Evolutionary conservation across 352 stramenopile species (phyloP), one percentile per base, ranked within the genome.

Genomic region (Albugo candida): DNA sequence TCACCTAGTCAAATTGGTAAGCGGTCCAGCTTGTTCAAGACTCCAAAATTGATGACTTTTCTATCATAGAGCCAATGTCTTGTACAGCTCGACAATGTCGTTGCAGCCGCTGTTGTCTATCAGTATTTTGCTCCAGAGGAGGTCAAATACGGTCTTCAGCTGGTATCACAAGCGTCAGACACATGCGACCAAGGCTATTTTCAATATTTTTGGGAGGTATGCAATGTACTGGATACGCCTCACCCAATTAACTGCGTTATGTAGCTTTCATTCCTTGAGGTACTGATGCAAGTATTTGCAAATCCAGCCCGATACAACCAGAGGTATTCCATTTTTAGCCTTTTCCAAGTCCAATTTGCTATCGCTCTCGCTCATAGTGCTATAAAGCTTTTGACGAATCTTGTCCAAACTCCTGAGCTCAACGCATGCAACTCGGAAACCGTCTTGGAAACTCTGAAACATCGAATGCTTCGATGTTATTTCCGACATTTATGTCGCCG

Each of bases 151-250:
- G 77, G 77, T 1, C 63, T 89, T 21, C 77, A 74, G 27, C 81
- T 89, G 41, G 62, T 89, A 38, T 74, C 77, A 35, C 51, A 77
- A 18, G 52, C 73, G n/a, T 74, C 77, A 8, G 69, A 83, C 47
- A 63, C 61, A 6, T 74, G 86, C 51, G 72, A 86, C 46, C 58
- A 77, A 1, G 59, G 57, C 13, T 85, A 85, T 51, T 89, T 86
- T 46, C 77, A 89, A 69, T 86, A 85, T 54, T 85, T 86, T 59
- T 89, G 74, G 73, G 67, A 83, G 72, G 72, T 84, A 63, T 13
- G 53, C 44, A 19, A 18, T 35, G 18, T 14, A 36, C 41, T 57
- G 19, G 19, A 35, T 38, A 18, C 10, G n/a, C 40, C 48, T n/a
- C 18, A 4, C 11, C 21, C 5, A 34, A 44, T 40, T 43, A 21